phyloP scores from a whole-genome alignment of 176 grass and related monocot genomes.

The Cenchrus americanus region DNA sequence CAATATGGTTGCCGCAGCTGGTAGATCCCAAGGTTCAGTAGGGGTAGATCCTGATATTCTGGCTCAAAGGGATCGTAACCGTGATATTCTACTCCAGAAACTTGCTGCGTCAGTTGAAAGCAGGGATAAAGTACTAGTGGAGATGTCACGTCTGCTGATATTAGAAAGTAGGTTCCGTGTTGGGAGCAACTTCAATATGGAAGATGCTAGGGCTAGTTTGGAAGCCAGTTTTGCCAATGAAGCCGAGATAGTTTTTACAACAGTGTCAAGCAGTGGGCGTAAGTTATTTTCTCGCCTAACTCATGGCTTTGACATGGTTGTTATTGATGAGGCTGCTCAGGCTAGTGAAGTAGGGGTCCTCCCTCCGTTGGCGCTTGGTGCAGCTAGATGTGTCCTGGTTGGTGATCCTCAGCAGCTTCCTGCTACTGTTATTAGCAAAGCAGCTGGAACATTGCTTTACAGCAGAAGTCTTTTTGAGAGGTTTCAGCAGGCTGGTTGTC shows the following conservation, averaged over 20 bases:
- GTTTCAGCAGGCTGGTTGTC: conserved; percentile 94
- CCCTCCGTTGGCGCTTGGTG: conserved; percentile 89
- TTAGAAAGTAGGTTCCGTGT: conserved; percentile 82
- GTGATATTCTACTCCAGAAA: conserved; percentile 84
- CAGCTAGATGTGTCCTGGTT: conserved; percentile 95
- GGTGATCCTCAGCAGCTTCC: conserved; percentile 98
- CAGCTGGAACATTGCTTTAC: conserved; percentile 93
- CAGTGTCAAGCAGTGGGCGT: conserved; percentile 93
- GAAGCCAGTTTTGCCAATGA: conserved; percentile 99
- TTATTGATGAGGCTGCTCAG: conserved; percentile 99
- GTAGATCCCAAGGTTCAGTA: conserved; percentile 95
- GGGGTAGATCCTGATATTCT: conserved; percentile 96
- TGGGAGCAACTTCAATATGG: conserved; percentile 90
- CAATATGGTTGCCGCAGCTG: conserved; percentile 68
- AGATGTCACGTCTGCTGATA: conserved; percentile 91
- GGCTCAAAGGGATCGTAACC: conserved; percentile 76
- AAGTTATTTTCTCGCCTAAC: conserved; percentile 95
- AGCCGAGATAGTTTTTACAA: conserved; percentile 99
- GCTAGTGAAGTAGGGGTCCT: conserved; percentile 97
- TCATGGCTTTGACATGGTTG: conserved; percentile 99
- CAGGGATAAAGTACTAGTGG: conserved; percentile 96
- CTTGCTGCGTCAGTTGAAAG: conserved; percentile 87
- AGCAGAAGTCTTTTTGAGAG: conserved; percentile 99
- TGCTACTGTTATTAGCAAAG: conserved; percentile 99
- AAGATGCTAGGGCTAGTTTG: conserved; percentile 89